These are phyloP conservation scores for Fusarium continuum DNA, from an alignment of 2,329 filamentous ascomycete genomes.

Conservation along the genomic window DNA sequence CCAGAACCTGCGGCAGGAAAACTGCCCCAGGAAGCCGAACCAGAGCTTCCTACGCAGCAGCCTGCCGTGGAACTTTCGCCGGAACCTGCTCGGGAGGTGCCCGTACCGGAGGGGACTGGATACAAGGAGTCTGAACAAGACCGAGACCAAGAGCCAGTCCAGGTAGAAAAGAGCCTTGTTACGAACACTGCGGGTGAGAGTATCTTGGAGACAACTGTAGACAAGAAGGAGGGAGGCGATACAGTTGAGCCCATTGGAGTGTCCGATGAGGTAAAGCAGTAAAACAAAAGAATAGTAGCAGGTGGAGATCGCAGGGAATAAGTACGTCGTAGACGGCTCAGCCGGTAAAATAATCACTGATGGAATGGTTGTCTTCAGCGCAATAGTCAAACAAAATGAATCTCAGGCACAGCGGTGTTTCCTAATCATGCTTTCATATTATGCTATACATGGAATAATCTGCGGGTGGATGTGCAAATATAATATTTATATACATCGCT, in stretches of 20 bases:
- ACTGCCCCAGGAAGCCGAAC: constrained; percentile 20
- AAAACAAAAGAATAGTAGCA: constrained; percentile 12
- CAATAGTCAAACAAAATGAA: not conserved
- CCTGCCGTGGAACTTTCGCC: constrained; percentile 25
- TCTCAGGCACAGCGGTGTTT: not conserved
- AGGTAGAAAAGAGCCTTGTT: constrained; percentile 50
- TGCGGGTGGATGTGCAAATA: constrained; percentile 8
- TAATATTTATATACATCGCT: not conserved
- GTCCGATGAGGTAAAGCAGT: constrained; percentile 48
- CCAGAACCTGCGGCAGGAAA: constrained; percentile 23
- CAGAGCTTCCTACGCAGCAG: constrained; percentile 15
- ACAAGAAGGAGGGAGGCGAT: constrained; percentile 47
- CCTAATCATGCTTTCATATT: not conserved
- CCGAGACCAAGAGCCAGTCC: constrained; percentile 8
- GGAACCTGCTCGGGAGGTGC: constrained; percentile 7
- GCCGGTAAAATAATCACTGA: constrained; percentile 17
- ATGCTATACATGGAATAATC: constrained; percentile 6
- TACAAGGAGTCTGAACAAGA: constrained; percentile 1
- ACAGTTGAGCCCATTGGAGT: constrained; percentile 49
- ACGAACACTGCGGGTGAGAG: constrained; percentile 56
- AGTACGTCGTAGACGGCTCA: constrained; percentile 12
- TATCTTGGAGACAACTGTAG: constrained; percentile 52
- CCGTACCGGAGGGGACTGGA: not conserved
- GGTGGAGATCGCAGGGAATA: not conserved
- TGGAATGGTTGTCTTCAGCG: not conserved